These are phyloP conservation scores for Trametes gibbosa DNA, from an alignment of 768 basidiomycete species.

Conservation along the genomic window DNA sequence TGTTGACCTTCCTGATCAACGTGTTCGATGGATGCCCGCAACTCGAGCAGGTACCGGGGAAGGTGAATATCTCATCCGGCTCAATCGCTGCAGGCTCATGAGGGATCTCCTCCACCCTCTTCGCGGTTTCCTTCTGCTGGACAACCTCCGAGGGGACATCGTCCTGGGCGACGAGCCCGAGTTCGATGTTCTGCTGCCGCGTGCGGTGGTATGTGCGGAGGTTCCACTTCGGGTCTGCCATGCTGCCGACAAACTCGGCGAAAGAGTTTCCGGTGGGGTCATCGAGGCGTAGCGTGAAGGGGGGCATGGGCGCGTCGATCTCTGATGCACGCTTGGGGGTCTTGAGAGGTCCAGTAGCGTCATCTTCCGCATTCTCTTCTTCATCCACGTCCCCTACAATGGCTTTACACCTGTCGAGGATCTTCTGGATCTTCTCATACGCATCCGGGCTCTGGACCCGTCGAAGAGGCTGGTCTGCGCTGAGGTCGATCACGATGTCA, in stretches of 20 bases:
- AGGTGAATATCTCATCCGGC: constrained; percentile 87
- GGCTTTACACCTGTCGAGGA: constrained; percentile 63
- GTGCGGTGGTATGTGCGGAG: constrained; percentile 80
- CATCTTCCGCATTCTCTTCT: constrained; percentile 43
- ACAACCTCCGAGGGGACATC: constrained; percentile 23
- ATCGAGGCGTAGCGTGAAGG: constrained; percentile 83
- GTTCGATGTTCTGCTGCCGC: constrained; percentile 70
- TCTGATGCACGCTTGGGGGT: constrained; percentile 31
- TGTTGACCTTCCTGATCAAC: constrained; percentile 92
- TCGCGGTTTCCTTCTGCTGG: constrained; percentile 10
- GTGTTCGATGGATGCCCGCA: constrained; percentile 85
- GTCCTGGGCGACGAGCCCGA: constrained; percentile 67
- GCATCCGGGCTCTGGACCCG: constrained; percentile 71
- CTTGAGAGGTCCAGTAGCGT: constrained; percentile 28
- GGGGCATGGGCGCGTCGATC: constrained; percentile 53
- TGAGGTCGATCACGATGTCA: constrained; percentile 78
- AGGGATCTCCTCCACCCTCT: constrained; percentile 12
- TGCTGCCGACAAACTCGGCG: constrained; percentile 83
- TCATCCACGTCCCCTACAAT: constrained; percentile 57
- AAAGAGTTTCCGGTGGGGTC: constrained; percentile 98
- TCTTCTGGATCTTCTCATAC: constrained; percentile 68
- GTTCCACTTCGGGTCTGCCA: constrained; percentile 92
- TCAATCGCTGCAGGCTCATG: constrained; percentile 35
- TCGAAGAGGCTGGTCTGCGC: constrained; percentile 79
- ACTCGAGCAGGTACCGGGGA: constrained; percentile 84